These are phyloP conservation scores for Beauveria rudraprayagi DNA, from an alignment of 2,329 filamentous ascomycete species.

Conservation along the genomic window DNA sequence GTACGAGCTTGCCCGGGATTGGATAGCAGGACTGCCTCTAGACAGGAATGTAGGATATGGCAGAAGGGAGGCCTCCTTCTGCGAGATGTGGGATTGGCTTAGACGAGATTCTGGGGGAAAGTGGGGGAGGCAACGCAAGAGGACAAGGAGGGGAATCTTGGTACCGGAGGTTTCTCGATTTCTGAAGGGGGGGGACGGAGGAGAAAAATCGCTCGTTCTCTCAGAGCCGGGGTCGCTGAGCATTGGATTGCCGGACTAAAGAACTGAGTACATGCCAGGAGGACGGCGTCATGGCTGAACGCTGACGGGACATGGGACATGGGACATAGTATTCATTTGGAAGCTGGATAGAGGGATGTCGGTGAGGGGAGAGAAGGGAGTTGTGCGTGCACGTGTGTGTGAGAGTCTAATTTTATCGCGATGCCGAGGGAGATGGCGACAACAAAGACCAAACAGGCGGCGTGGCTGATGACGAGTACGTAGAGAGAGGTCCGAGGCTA, in stretches of 20 bases:
- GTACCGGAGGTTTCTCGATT: neutral
- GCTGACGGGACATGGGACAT: neutral
- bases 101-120: neutral
- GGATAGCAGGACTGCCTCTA: neutral
- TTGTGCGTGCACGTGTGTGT: neutral
- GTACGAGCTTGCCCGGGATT: neutral
- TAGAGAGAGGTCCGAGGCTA: neutral
- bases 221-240: constrained; percentile 54
- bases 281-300: neutral
- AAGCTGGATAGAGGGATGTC: neutral
- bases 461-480: neutral
- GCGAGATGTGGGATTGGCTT: neutral
- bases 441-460: neutral
- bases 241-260: constrained; percentile 55
- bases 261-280: constrained; percentile 47
- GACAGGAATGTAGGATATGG: neutral
- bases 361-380: neutral
- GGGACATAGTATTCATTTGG: neutral
- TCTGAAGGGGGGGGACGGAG: neutral
- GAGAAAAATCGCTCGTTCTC: constrained; percentile 41
- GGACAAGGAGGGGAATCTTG: neutral
- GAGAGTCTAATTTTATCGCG: neutral
- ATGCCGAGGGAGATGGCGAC: neutral
- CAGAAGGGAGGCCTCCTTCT: constrained; percentile 1
- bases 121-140: neutral